Evolutionary conservation across 805 yeast genomes (phyloP), one percentile per base, ranked within the genome.

Genomic region (Ascoidea tarda): DNA sequence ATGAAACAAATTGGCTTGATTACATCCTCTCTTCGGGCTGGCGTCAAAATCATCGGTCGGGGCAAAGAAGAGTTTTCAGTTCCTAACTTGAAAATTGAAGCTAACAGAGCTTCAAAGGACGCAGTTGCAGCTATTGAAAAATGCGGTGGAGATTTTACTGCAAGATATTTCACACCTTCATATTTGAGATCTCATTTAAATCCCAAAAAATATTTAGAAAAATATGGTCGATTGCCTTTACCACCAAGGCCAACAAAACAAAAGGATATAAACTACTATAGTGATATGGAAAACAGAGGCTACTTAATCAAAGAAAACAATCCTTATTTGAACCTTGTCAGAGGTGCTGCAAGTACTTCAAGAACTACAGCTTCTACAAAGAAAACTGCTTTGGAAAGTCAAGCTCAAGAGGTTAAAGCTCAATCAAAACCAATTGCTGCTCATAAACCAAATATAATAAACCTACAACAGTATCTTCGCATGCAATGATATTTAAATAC

Each of bases 181-280:
- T 82, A 87, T 3, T 76, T 85, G 61, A 73, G 79, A 60, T 91
- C 88, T 4, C 93, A 88, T 61, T 71, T 87, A 46, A 68, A 81
- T 49, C 97, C 98, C 8, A 76, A 79, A 49, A 73, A 81, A 66
- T 84, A 82, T 59, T 65, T 85, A 49, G 66, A 73, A 57, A 84
- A 76, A 60, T 82, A 80, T 62, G 96, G 95, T 16, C 79, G 88
- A 58, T 66, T 90, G 14, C 98, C 98, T 48, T 65, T 87, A 58
- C 81, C 78, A 51, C 89, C 97, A 1, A 79, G 89, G 66, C 99
- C 99, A 12, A 84, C 83, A 6, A 81, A 78, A 59, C 79, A 86
- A 68, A 84, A 87, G 67, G 88, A 84, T 62, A 81, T 91, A 53
- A 79, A 79, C 54, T 87, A 74, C 67, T 91, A 93, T 69, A 78